phyloP scores from a whole-genome alignment of 805 yeast genomes.

The Lipomyces spencermartinsiae region DNA sequence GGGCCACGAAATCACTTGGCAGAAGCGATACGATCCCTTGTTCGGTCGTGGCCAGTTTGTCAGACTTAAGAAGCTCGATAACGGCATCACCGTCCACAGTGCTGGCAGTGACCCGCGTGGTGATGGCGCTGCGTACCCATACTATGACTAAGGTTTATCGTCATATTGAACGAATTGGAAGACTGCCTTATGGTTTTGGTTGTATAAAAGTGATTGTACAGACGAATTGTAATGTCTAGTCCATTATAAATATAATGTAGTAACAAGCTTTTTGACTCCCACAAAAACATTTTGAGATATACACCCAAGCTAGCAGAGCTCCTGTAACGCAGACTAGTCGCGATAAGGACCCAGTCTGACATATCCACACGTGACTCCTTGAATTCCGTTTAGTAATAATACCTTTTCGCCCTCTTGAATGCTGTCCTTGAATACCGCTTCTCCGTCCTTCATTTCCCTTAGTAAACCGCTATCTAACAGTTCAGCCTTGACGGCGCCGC shows the following conservation, averaged over 20 bases:
- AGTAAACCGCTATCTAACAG: conserved; percentile 61
- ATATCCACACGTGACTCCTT: conserved; percentile 64
- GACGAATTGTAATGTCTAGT: neutral
- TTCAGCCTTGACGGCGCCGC: conserved; percentile 79
- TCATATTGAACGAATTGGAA: neutral
- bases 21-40: conserved; percentile 36
- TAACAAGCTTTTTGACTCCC: neutral
- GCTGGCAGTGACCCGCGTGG: conserved; percentile 85
- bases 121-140: conserved; percentile 70
- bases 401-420: conserved; percentile 70
- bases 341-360: conserved; percentile 22
- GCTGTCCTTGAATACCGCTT: conserved; percentile 53
- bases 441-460: conserved; percentile 42
- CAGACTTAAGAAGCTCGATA: conserved; percentile 46
- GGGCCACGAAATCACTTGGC: conserved; percentile 63
- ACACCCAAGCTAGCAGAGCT: neutral
- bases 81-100: conserved; percentile 57
- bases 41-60: conserved; percentile 72
- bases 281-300: neutral
- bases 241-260: neutral
- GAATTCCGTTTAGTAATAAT: conserved; percentile 78
- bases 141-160: conserved; percentile 16
- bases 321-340: neutral
- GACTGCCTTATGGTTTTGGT: neutral
- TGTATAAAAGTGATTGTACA: neutral